phyloP scores from a whole-genome alignment of 108 stramenopile genomes.

The Skeletonema grethae region DNA sequence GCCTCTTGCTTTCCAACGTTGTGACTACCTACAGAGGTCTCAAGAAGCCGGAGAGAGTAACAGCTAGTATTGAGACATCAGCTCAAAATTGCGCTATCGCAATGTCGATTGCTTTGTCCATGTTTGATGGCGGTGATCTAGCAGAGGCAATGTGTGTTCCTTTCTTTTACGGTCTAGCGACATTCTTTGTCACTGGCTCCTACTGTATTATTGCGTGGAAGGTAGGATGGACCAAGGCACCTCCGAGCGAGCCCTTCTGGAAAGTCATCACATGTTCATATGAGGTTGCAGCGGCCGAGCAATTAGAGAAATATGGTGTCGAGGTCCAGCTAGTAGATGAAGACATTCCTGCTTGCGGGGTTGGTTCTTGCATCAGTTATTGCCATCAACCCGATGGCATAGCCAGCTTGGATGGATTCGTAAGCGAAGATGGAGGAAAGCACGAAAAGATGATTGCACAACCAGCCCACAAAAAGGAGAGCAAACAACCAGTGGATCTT shows the following conservation, averaged over 20 bases:
- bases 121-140: constrained; percentile 60
- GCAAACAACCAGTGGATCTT: not conserved
- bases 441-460: not conserved
- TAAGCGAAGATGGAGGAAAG: not conserved
- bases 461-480: not conserved
- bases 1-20: constrained; percentile 54
- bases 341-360: not conserved
- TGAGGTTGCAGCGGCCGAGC: constrained; percentile 45
- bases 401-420: no score
- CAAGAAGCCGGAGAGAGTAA: constrained; percentile 63
- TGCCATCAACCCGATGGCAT: no score
- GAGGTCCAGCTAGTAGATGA: constrained; percentile 4
- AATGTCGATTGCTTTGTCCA: constrained; percentile 60
- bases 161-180: constrained; percentile 65
- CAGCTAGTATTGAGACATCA: constrained; percentile 70
- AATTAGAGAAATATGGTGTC: constrained; percentile 14
- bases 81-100: constrained; percentile 68
- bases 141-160: constrained; percentile 67
- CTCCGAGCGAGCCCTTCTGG: constrained; percentile 56
- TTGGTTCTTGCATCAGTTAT: not conserved
- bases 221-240: constrained; percentile 75
- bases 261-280: constrained; percentile 56
- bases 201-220: constrained; percentile 69
- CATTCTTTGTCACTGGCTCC: constrained; percentile 49
- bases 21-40: constrained; percentile 49